phyloP scores from a whole-genome alignment of 805 yeast genomes.

The Kodamaea sagamina region DNA sequence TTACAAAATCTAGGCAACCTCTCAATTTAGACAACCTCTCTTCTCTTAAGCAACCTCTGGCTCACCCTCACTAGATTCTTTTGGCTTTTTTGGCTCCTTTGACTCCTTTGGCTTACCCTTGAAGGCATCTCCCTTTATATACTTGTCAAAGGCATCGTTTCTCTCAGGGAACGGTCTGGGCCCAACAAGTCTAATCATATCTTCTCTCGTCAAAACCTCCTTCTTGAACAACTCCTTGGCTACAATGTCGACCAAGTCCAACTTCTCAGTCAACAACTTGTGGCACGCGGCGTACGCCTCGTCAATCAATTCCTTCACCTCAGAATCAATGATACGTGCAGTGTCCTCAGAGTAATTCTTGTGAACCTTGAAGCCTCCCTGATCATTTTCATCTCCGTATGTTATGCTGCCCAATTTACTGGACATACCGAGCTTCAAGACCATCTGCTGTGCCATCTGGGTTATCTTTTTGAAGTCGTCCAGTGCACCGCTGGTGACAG shows the following conservation, averaged over 20 bases:
- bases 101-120: slow-evolving; percentile 31
- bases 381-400: slow-evolving; percentile 45
- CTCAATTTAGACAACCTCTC: no score
- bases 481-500: slow-evolving; percentile 89
- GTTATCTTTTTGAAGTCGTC: slow-evolving; percentile 94
- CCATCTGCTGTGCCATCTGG: slow-evolving; percentile 87
- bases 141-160: slow-evolving; percentile 89
- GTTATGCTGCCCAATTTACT: slow-evolving; percentile 68
- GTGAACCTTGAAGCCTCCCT: slow-evolving; percentile 53
- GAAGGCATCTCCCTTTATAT: slow-evolving; percentile 57
- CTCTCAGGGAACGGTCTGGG: slow-evolving; percentile 76
- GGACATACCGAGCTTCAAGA: slow-evolving; percentile 87
- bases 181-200: slow-evolving; percentile 75
- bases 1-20: no score
- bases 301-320: slow-evolving; percentile 64
- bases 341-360: slow-evolving; percentile 75
- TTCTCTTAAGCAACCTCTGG: slow-evolving; percentile 11
- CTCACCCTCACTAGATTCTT: slow-evolving; percentile 2
- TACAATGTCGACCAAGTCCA: slow-evolving; percentile 62
- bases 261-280: slow-evolving; percentile 56
- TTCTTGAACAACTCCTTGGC: slow-evolving; percentile 71
- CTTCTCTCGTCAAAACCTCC: slow-evolving; percentile 81
- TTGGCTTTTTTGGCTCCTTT: slow-evolving; percentile 5
- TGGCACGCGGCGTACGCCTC: slow-evolving; percentile 66
- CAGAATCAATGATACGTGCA: slow-evolving; percentile 64